Evolutionary conservation across 192 early-diverging fungal genomes (phyloP), one percentile per base, ranked within the genome.

Genomic region (Coemansia sp.): DNA sequence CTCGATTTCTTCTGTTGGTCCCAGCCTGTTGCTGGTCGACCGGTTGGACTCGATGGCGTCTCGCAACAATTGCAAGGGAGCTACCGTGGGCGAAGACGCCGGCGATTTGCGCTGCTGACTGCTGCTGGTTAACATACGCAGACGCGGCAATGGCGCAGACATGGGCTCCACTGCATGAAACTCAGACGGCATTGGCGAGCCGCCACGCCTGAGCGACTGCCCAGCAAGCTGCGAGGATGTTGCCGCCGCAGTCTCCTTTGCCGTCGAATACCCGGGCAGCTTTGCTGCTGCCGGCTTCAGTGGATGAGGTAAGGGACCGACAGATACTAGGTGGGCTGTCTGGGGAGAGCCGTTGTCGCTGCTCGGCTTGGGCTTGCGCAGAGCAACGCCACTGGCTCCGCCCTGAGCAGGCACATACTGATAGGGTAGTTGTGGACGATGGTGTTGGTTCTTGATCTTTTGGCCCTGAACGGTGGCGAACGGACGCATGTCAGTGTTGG

Each of bases 131-230:
- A 78, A 44, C 70, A 75, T 71, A 22, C 71, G 73, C 27, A 79
- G 68, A 24, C 76, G 73, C 49, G 70, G 81, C 44, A 79, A 24
- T 3, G 81, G 81, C 5, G 76, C 76, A 12, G 76, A 83, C 70
- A 76, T 65, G 10, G 75, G 80, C 66, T 74, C 75, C 38, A 55
- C 31, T 7, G 62, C 68, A 27, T 74, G 69, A 12, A 71, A 18
- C 6, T 33, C 57, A 16, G 29, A 18, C 31, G 57, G 57, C 57
- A 36, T 31, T 33, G 57, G 31, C 13, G 57, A 60, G 57, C 31
- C 57, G 31, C 57, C 57, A 33, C 31, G 57, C 33, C 57, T 33
- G 31, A 60, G 57, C 31, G 75, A 66, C 41, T 72, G 74, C 24
- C 74, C 65, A 58, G 66, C 72, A 53, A 78, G 62, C 7, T 72